Percentiles rank a stretch among this genome's conserved stretches.
Conservation (phyloP, 2,329 filamentous ascomycete genomes). For the Penicillium digitatum region DNA sequence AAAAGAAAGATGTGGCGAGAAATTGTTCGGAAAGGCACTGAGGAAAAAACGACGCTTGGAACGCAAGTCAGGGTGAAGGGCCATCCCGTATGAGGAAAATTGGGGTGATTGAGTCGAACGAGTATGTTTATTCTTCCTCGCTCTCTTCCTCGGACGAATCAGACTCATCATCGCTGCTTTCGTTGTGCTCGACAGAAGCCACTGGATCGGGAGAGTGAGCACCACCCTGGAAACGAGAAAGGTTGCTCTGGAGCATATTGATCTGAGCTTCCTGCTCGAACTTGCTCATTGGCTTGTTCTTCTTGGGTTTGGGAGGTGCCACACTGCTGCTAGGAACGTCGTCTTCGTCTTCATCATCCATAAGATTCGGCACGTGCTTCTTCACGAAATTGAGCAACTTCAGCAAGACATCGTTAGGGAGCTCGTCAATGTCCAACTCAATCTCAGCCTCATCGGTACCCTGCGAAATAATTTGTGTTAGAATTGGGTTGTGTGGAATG, state of each 20-base stretch:
- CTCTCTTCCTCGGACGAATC: conserved; percentile 48
- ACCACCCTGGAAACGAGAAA: conserved; percentile 45
- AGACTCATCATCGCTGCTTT: conserved; percentile 46
- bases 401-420: conserved; percentile 46
- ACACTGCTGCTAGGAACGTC: conserved; percentile 32
- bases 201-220: conserved; percentile 43
- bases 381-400: conserved; percentile 47
- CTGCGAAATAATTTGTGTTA: conserved; percentile 20
- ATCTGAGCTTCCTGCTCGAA: conserved; percentile 50
- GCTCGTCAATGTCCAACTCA: conserved; percentile 48
- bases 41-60: conserved; percentile 18
- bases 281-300: conserved; percentile 53
- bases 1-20: background rate
- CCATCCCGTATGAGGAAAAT: conserved; percentile 1
- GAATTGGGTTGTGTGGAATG: background rate
- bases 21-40: conserved; percentile 1
- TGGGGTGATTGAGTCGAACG: background rate
- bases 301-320: conserved; percentile 45
- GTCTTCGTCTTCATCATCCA: conserved; percentile 46
- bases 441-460: conserved; percentile 47
- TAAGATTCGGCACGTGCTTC: conserved; percentile 44
- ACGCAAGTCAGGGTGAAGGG: conserved; percentile 21
- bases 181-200: conserved; percentile 42
- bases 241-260: conserved; percentile 45
- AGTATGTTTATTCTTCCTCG: conserved; percentile 44